These are phyloP conservation scores for Phyllosticta citribraziliensis DNA, from an alignment of 2,329 filamentous ascomycete species.

Conservation along the genomic window DNA sequence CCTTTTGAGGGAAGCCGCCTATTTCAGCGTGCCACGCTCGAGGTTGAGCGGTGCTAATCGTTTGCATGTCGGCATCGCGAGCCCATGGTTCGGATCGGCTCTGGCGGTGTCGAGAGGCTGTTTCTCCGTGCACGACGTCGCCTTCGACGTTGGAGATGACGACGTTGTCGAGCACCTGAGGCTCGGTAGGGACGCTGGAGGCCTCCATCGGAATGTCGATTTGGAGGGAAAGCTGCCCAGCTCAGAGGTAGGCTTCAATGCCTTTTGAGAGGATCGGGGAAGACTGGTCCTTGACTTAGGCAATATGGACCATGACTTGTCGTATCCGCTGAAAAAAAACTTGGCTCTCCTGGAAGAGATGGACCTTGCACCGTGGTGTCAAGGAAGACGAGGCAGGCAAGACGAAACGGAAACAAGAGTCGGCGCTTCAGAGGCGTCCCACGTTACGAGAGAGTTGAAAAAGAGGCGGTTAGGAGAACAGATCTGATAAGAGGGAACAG, in stretches of 20 bases:
- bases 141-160: constrained; percentile 1
- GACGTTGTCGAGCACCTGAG: constrained; percentile 2
- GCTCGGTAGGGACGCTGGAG: constrained; percentile 6
- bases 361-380: neutral
- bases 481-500: neutral
- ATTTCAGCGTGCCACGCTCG: constrained; percentile 23
- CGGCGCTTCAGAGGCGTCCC: neutral
- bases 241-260: neutral
- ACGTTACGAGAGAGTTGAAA: neutral
- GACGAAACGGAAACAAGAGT: too few species aligned
- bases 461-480: neutral
- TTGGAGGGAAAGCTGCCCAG: neutral
- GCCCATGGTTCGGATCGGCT: constrained; percentile 21
- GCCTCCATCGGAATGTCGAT: constrained; percentile 8
- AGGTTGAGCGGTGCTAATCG: constrained; percentile 24
- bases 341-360: constrained; percentile 1
- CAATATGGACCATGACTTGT: constrained; percentile 1
- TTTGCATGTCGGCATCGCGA: constrained; percentile 24
- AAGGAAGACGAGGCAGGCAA: constrained; percentile 1
- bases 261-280: constrained; percentile 3
- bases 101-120: constrained; percentile 5
- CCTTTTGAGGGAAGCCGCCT: constrained; percentile 21
- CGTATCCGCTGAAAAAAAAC: neutral
- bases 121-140: neutral
- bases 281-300: neutral